phyloP scores from a whole-genome alignment of 2,329 filamentous ascomycete species.

The Phialophora chinensis region DNA sequence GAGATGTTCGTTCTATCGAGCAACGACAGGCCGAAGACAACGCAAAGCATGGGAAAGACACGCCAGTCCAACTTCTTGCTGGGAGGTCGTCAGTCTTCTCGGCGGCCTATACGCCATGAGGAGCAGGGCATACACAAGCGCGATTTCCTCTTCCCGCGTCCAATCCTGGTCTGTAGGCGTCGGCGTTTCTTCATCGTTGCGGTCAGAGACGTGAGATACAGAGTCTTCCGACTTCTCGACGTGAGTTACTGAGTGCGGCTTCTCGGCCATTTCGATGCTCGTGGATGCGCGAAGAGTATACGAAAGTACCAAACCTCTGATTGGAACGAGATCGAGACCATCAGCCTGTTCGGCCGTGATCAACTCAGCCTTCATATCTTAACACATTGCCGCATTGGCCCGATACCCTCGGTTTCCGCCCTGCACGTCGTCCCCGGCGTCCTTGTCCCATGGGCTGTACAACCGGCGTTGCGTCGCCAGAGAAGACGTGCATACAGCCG shows the following conservation, averaged over 20 bases:
- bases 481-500: neutral
- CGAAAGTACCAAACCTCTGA: neutral
- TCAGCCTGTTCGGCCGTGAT: neutral
- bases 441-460: neutral
- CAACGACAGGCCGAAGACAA: constrained; percentile 46
- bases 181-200: neutral
- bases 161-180: neutral
- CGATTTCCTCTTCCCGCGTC: neutral
- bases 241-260: neutral
- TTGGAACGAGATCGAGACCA: neutral
- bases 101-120: neutral
- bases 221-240: neutral
- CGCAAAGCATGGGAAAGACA: constrained; percentile 18
- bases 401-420: neutral
- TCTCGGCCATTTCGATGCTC: neutral
- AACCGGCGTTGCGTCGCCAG: neutral
- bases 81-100: neutral
- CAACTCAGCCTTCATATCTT: neutral
- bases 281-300: neutral
- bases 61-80: constrained; percentile 16
- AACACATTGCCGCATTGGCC: neutral
- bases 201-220: neutral
- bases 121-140: neutral
- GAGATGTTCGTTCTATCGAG: constrained; percentile 81
- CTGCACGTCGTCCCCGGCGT: neutral